phyloP scores from a whole-genome alignment of 805 yeast genomes.

The Yarrowia porcina region DNA sequence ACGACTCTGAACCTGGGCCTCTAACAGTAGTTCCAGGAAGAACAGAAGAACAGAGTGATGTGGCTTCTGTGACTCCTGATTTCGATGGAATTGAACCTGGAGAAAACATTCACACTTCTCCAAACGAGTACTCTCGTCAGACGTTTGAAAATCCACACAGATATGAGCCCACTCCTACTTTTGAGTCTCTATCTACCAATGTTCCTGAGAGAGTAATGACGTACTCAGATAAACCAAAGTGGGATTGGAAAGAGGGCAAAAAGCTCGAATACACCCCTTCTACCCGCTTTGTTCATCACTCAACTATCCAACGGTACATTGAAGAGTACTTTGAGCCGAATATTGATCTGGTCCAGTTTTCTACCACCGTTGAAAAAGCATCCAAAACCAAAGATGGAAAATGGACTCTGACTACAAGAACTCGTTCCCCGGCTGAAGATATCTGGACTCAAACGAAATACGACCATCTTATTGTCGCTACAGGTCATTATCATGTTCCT shows the following conservation, averaged over 20 bases:
- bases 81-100: constrained; percentile 3
- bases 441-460: constrained; percentile 33
- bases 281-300: background rate
- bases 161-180: constrained; percentile 4
- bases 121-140: background rate
- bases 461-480: constrained; percentile 62
- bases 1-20: background rate
- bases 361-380: background rate
- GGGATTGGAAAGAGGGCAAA: background rate
- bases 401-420: background rate
- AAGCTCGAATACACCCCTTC: background rate
- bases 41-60: background rate
- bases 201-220: constrained; percentile 18
- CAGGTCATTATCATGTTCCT: constrained; percentile 66
- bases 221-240: constrained; percentile 8
- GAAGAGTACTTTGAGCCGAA: constrained; percentile 8
- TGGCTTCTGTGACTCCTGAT: background rate
- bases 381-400: background rate
- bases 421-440: background rate
- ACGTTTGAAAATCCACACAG: constrained; percentile 4
- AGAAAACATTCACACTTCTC: background rate
- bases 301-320: constrained; percentile 3
- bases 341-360: background rate
- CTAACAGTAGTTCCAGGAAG: constrained; percentile 1
- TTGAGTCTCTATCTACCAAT: background rate